A percentile compares a stretch with the other conserved stretches of the same genome.
Conservation (phyloP, 805 yeast species). For the Zygotorulaspora danielsina region DNA sequence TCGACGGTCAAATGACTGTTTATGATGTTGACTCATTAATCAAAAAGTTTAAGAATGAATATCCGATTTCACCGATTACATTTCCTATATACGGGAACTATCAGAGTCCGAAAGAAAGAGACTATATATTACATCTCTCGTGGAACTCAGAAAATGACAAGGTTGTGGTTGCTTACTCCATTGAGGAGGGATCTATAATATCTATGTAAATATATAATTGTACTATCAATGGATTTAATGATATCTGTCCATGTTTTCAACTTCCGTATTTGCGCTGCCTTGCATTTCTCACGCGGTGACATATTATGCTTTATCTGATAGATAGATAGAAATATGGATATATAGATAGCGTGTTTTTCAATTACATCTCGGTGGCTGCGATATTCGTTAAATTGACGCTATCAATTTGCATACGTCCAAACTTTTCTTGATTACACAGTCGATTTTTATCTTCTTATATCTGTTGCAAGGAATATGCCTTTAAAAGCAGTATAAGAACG, state of each 20-base stretch:
- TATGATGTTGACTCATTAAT: constrained; percentile 41
- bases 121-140: constrained; percentile 34
- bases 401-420: too few species aligned
- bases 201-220: constrained; percentile 11
- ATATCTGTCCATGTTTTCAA: neutral
- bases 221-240: neutral
- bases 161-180: constrained; percentile 35
- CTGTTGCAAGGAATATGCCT: too few species aligned
- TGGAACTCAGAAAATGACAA: constrained; percentile 34
- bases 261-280: too few species aligned
- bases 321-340: too few species aligned
- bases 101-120: constrained; percentile 23
- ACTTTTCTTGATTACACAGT: too few species aligned
- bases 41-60: constrained; percentile 11
- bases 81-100: constrained; percentile 26
- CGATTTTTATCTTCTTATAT: too few species aligned
- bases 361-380: too few species aligned
- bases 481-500: too few species aligned
- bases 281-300: too few species aligned
- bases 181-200: constrained; percentile 29
- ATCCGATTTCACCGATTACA: constrained; percentile 21
- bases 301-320: too few species aligned
- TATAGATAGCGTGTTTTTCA: too few species aligned
- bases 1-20: constrained; percentile 53
- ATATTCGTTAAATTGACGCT: too few species aligned